Evolutionary conservation across 306 rosid genomes (phyloP).

Genomic region (Fragaria vesca): DNA sequence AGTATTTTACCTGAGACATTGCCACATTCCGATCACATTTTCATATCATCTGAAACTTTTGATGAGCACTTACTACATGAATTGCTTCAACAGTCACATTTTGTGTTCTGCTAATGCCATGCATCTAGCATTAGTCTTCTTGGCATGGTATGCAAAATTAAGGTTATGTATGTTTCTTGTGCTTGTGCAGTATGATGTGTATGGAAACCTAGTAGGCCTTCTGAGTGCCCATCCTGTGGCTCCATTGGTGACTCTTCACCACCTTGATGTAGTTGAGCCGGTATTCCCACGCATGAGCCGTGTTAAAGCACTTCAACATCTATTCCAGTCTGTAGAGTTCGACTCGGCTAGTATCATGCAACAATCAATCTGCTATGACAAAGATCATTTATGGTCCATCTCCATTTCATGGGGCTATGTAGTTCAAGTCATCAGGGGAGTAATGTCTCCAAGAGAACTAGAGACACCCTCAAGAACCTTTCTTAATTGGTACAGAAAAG

Average conservation of each 20-base stretch:
- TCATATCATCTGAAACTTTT: neutral
- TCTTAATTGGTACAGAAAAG: constrained; percentile 72
- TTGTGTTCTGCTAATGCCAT: neutral
- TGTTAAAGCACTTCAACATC: constrained; percentile 43
- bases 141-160: neutral
- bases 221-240: constrained; percentile 80
- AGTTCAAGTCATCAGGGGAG: constrained; percentile 76
- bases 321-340: constrained; percentile 50
- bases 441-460: constrained; percentile 73
- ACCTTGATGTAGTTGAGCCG: constrained; percentile 82
- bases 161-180: neutral
- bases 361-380: constrained; percentile 89
- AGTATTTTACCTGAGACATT: neutral
- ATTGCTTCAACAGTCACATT: neutral
- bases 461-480: constrained; percentile 87
- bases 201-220: constrained; percentile 80
- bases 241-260: constrained; percentile 74
- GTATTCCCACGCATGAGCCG: constrained; percentile 67
- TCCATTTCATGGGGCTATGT: constrained; percentile 85
- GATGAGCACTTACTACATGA: neutral
- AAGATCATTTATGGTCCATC: constrained; percentile 63
- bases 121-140: neutral
- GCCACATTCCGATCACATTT: neutral
- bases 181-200: constrained; percentile 80
- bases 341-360: constrained; percentile 84